phyloP scores from a whole-genome alignment of 805 yeast species.

The Candida insectalens region DNA sequence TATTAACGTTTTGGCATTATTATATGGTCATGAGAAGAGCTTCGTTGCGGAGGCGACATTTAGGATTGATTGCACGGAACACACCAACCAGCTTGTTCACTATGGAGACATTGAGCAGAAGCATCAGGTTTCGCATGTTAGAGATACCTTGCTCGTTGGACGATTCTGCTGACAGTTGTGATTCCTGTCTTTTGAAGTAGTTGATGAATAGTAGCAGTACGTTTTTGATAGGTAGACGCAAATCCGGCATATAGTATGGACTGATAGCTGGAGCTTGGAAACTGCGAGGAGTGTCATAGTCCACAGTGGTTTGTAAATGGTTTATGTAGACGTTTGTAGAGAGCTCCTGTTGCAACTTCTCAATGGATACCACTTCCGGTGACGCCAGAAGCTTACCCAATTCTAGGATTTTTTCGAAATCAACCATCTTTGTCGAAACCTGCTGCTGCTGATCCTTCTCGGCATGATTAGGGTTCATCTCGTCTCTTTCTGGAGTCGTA shows the following conservation, averaged over 20 bases:
- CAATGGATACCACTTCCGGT: conserved; percentile 1
- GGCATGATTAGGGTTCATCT: not conserved
- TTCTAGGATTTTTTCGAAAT: conserved; percentile 17
- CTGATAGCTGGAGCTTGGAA: conserved; percentile 3
- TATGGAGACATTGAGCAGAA: conserved; percentile 20
- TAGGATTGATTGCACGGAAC: conserved; percentile 16
- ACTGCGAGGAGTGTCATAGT: conserved; percentile 2
- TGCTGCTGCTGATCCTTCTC: too few relatives aligned
- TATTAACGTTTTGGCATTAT: not conserved
- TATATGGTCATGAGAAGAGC: conserved; percentile 2
- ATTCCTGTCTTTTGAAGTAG: conserved; percentile 11
- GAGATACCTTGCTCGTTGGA: not conserved
- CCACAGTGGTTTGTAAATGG: conserved; percentile 7
- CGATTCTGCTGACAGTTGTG: not conserved
- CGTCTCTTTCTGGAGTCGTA: not conserved
- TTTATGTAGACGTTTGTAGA: conserved; percentile 21
- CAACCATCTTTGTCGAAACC: conserved; percentile 14
- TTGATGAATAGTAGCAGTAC: conserved; percentile 17
- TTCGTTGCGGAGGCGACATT: conserved; percentile 7
- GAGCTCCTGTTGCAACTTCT: conserved; percentile 5
- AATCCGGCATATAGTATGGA: conserved; percentile 18
- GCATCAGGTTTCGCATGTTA: conserved; percentile 10
- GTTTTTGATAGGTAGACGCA: conserved; percentile 20
- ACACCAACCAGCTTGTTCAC: conserved; percentile 20
- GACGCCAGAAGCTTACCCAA: conserved; percentile 17